Evolutionary conservation across 1,139 yeast species (phyloP), one percentile per base, ranked within the genome.

Genomic region (Pichia sp.): DNA sequence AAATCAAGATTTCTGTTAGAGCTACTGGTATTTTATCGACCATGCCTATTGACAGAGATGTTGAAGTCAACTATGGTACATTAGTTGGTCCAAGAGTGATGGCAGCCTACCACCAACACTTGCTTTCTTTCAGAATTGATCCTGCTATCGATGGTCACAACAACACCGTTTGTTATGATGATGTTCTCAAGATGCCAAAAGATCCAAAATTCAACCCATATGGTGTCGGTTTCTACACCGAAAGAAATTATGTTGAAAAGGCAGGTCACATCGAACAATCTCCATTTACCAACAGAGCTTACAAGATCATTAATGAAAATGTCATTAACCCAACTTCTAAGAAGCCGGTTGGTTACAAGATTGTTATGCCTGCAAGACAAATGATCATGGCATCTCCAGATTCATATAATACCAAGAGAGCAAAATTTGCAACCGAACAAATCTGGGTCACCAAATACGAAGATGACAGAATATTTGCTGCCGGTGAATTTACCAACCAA

Each of bases 41-140:
- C 49, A 85, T 83, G 83, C 90, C 92, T 58, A 82, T 85, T 58
- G 95, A 86, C 54, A 81, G 75, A 54, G 81, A 79, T 60, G 79
- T 77, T 58, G 75, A 70, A 49, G 85, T 84, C 54, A 50, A 49
- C 40, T 85, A 86, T 82, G 94, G 95, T 59, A 85, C 92, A 33
- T 73, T 79, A 55, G 86, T 86, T 49, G 90, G 88, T 29, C 95
- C 95, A 52, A 81, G 85, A 59, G 92, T 82, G 48, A 74, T 85
- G 75, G 95, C 95, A 44, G 83, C 95, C 35, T 82, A 82, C 67
- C 95, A 86, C 65, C 95, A 86, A 72, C 95, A 86, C 67, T 73
- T 86, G 57, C 73, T 86, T 61, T 79, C 86, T 11, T 80, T 85
- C 67, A 81, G 95, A 71, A 79, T 86, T 57, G 95, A 86, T 65